Percentiles rank a stretch among this genome's conserved stretches.
Conservation (phyloP, 495 filamentous ascomycete genomes). For the Sporormia fimetaria region DNA sequence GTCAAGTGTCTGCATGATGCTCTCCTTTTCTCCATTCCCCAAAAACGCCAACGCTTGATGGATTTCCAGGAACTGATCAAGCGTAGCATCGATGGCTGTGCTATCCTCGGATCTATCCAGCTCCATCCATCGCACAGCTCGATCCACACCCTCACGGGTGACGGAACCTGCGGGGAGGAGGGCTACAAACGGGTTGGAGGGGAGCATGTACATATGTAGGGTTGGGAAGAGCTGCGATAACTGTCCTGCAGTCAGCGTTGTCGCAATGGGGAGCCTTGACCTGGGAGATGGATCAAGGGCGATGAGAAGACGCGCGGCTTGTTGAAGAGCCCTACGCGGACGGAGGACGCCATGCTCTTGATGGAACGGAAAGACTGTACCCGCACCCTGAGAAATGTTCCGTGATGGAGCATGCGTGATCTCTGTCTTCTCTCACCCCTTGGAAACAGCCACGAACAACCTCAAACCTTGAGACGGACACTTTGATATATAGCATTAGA, state of each 20-base stretch:
- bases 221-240: constrained; percentile 4
- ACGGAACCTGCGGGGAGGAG: constrained; percentile 1
- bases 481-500: no score
- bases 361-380: no score
- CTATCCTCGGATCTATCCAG: background rate
- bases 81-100: background rate
- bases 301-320: no score
- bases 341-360: no score
- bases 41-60: constrained; percentile 1
- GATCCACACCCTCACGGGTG: background rate
- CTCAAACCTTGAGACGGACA: no score
- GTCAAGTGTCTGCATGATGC: background rate
- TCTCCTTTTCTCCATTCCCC: background rate
- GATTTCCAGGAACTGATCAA: constrained; percentile 1
- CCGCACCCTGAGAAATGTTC: no score
- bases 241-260: constrained; percentile 3
- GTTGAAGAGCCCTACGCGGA: no score
- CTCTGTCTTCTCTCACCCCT: no score
- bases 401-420: no score
- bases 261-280: constrained; percentile 1
- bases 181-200: background rate
- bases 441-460: no score
- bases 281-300: background rate
- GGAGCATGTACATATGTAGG: constrained; percentile 8
- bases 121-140: constrained; percentile 6